Evolutionary conservation across 1,139 yeast species (phyloP).

Genomic region (Pichia cactophila): DNA sequence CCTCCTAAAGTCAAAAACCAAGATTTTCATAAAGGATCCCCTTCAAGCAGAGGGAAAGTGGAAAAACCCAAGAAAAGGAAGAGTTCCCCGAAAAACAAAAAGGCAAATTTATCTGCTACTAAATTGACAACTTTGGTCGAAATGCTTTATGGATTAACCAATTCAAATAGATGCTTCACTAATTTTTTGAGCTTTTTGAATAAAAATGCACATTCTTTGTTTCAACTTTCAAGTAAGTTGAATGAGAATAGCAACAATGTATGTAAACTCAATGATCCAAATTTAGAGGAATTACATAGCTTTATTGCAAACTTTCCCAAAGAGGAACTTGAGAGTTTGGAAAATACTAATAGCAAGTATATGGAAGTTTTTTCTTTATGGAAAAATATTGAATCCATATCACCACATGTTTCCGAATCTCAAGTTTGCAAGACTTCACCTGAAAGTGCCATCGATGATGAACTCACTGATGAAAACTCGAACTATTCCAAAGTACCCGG

Average conservation of each 20-base stretch:
- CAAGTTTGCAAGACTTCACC: neutral
- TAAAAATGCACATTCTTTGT: neutral
- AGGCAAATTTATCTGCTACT: neutral
- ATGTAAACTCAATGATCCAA: neutral
- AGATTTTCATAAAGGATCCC: too few species aligned
- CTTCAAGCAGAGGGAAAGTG: neutral
- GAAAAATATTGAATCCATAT: neutral
- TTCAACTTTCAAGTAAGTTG: neutral
- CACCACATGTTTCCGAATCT: neutral
- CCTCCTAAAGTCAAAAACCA: too few species aligned
- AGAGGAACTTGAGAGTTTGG: neutral
- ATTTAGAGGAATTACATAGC: neutral
- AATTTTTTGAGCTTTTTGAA: neutral
- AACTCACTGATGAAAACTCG: neutral
- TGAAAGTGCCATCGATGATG: neutral
- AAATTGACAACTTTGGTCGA: neutral
- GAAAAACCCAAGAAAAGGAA: neutral
- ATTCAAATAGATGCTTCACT: neutral
- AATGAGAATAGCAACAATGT: neutral
- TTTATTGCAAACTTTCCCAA: neutral
- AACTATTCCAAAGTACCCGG: constrained; percentile 13
- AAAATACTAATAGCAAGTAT: too few species aligned
- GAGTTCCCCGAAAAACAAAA: neutral
- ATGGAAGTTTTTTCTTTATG: neutral
- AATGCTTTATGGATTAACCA: neutral